These are phyloP conservation scores for Lipomyces sp. DNA, from an alignment of 805 yeast genomes.

Conservation along the genomic window DNA sequence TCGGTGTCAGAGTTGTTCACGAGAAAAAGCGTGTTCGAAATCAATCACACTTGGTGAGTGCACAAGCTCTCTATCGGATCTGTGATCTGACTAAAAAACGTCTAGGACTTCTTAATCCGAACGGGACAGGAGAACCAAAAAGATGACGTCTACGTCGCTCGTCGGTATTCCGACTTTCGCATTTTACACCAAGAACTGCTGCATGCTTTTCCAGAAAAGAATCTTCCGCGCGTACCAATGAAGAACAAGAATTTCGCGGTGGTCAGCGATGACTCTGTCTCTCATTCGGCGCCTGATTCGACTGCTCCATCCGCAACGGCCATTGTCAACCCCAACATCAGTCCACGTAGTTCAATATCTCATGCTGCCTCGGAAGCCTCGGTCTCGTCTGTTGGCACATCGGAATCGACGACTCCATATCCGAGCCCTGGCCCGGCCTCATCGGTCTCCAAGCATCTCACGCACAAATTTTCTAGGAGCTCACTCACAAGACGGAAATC, in stretches of 20 bases:
- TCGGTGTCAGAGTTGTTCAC: conserved; percentile 58
- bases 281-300: conserved; percentile 23
- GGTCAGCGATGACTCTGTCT: conserved; percentile 13
- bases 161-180: conserved; percentile 72
- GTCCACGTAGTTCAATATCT: conserved; percentile 29
- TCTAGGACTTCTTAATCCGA: conserved; percentile 54
- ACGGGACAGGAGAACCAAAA: conserved; percentile 47
- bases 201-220: conserved; percentile 69
- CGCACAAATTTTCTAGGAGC: conserved; percentile 16
- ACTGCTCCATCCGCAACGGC: background rate
- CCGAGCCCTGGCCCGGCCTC: background rate
- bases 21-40: conserved; percentile 30
- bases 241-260: conserved; percentile 49
- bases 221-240: conserved; percentile 62
- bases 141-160: conserved; percentile 55
- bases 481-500: conserved; percentile 16
- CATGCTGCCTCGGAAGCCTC: conserved; percentile 25
- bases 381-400: conserved; percentile 5
- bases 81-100: background rate
- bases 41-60: conserved; percentile 30
- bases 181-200: conserved; percentile 51
- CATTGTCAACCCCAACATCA: conserved; percentile 33
- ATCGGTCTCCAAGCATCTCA: conserved; percentile 4
- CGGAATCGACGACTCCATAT: conserved; percentile 2
- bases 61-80: background rate